Percentiles rank a stretch among this genome's conserved stretches.
These are phyloP conservation scores for Diaporthe destruens DNA, from an alignment of 2,329 filamentous ascomycete species.

Conservation along the genomic window DNA sequence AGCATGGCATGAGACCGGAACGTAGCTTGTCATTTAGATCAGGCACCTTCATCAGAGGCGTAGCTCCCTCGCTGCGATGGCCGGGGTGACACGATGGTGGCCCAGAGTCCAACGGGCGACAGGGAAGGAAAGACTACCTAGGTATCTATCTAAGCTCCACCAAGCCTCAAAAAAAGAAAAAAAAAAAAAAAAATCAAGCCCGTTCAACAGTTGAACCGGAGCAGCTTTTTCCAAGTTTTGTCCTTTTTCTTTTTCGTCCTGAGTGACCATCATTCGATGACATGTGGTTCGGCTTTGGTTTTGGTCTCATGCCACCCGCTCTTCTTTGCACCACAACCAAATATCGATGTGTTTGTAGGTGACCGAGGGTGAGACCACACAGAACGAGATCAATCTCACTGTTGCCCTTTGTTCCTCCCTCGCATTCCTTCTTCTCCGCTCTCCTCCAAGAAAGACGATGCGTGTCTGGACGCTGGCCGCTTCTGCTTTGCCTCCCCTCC, in stretches of 20 bases:
- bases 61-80: neutral
- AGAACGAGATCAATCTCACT: conserved; percentile 32
- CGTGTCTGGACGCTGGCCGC: neutral
- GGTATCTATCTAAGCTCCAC: conserved; percentile 6
- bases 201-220: neutral
- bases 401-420: neutral
- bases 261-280: conserved; percentile 34
- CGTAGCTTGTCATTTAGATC: conserved; percentile 21
- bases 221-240: neutral
- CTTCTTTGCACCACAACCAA: neutral
- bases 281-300: conserved; percentile 3
- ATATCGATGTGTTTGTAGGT: conserved; percentile 10
- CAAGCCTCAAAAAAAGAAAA: conserved; percentile 1
- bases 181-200: neutral
- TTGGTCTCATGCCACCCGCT: neutral
- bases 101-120: neutral
- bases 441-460: neutral
- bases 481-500: conserved; percentile 1
- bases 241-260: neutral
- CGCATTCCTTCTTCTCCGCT: neutral
- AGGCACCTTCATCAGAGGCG: neutral
- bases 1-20: conserved; percentile 11
- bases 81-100: neutral
- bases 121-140: neutral
- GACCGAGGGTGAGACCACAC: conserved; percentile 1